phyloP scores from a whole-genome alignment of 2,329 filamentous ascomycete genomes.

The Sporothrix variecibatus region DNA sequence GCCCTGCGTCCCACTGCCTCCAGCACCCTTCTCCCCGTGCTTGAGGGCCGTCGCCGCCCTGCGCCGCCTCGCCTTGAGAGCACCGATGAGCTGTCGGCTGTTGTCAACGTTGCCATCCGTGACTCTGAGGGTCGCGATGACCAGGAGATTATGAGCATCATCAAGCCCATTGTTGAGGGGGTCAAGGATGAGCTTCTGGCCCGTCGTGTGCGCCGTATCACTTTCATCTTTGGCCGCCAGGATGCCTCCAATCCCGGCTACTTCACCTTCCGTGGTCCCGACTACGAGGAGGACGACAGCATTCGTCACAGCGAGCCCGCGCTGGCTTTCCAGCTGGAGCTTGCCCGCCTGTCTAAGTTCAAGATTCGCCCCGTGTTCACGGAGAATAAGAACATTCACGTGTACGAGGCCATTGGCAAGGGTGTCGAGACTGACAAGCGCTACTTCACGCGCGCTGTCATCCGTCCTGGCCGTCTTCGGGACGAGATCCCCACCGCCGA shows the following conservation, averaged over 20 bases:
- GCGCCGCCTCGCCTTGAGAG: constrained; percentile 56
- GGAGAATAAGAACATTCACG: constrained; percentile 98
- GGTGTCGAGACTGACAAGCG: constrained; percentile 94
- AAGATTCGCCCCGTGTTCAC: constrained; percentile 98
- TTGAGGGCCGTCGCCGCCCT: constrained; percentile 71
- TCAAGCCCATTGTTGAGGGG: constrained; percentile 73
- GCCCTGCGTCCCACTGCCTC: constrained; percentile 45
- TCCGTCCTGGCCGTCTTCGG: constrained; percentile 87
- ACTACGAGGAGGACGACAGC: constrained; percentile 86
- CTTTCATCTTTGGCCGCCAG: constrained; percentile 93
- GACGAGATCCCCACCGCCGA: constrained; percentile 98
- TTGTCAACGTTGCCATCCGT: constrained; percentile 88
- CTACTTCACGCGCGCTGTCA: constrained; percentile 96
- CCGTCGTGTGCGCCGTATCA: constrained; percentile 83
- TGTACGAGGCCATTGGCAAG: constrained; percentile 96
- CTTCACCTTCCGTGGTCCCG: constrained; percentile 95
- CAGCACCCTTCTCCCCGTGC: constrained; percentile 63
- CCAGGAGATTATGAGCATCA: constrained; percentile 73
- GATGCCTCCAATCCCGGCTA: constrained; percentile 95
- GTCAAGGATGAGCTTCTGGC: constrained; percentile 81
- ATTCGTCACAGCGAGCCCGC: constrained; percentile 97
- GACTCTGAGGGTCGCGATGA: constrained; percentile 85
- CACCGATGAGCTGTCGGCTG: constrained; percentile 81
- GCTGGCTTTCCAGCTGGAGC: constrained; percentile 96
- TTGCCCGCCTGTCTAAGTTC: constrained; percentile 92